phyloP scores from a whole-genome alignment of 164 flowering plant species.

The Vitis riparia region DNA sequence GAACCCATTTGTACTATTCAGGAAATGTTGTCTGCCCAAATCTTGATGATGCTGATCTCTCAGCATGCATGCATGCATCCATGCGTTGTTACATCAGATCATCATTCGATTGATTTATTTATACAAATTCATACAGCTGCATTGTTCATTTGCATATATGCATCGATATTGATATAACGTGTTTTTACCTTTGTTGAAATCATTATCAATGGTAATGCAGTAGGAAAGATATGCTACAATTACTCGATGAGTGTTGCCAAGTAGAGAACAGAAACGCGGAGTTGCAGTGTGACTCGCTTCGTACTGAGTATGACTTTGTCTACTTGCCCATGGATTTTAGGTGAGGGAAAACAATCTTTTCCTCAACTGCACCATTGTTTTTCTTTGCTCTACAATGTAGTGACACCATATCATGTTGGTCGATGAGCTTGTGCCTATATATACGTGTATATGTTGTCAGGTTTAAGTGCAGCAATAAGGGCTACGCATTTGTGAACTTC shows the following conservation, averaged over 20 bases:
- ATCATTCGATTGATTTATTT: no score
- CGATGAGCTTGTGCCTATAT: background rate
- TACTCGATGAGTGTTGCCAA: conserved; percentile 16
- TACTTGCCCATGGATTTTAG: conserved; percentile 51
- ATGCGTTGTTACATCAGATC: no score
- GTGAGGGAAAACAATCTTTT: conserved; percentile 11
- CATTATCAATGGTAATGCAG: conserved; percentile 4
- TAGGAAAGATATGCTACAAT: conserved; percentile 7
- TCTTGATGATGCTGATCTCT: no score
- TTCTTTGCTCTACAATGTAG: background rate
- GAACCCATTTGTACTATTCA: no score
- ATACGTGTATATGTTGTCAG: background rate
- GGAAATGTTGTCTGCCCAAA: no score
- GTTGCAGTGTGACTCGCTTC: background rate
- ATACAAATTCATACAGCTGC: no score
- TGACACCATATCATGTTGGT: no score
- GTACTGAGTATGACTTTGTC: conserved; percentile 27
- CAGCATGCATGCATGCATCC: no score
- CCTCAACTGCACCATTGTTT: background rate
- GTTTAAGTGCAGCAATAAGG: conserved; percentile 21
- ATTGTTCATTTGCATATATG: no score
- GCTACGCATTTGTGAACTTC: conserved; percentile 63
- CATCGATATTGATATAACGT: no score
- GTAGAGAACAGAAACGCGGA: conserved; percentile 7
- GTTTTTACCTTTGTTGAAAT: background rate